phyloP scores from a whole-genome alignment of 2,329 filamentous ascomycete genomes.

The Gaeumannomyces tritici region DNA sequence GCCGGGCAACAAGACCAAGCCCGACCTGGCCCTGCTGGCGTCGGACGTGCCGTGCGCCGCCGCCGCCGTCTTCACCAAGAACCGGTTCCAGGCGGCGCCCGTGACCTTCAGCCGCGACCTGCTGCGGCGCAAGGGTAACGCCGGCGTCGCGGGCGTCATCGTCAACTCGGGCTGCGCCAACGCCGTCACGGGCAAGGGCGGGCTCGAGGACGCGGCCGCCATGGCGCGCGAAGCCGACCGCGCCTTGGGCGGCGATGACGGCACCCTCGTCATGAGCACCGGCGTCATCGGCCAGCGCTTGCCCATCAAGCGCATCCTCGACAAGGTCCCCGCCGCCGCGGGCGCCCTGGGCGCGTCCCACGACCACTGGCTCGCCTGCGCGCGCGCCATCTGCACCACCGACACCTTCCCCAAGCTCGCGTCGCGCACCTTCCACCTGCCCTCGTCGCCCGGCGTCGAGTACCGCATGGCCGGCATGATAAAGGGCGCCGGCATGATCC shows the following conservation, averaged over 20 bases:
- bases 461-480: conserved; percentile 91
- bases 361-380: conserved; percentile 76
- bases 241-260: conserved; percentile 37
- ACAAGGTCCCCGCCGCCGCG: conserved; percentile 70
- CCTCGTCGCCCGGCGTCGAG: conserved; percentile 63
- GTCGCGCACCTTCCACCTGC: conserved; percentile 74
- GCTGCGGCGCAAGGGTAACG: conserved; percentile 54
- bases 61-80: conserved; percentile 92
- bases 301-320: conserved; percentile 82
- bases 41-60: conserved; percentile 81
- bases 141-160: conserved; percentile 70
- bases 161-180: conserved; percentile 97
- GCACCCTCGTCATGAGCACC: conserved; percentile 95
- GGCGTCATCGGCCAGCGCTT: conserved; percentile 93
- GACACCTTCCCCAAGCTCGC: conserved; percentile 97
- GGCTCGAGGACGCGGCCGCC: conserved; percentile 73
- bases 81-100: conserved; percentile 94
- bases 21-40: conserved; percentile 80
- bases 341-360: conserved; percentile 64
- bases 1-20: conserved; percentile 80
- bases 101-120: conserved; percentile 76
- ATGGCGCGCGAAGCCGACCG: conserved; percentile 77
- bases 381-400: conserved; percentile 91
- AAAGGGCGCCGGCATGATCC: conserved; percentile 98
- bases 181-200: conserved; percentile 86